Evolutionary conservation across 2,329 filamentous ascomycete genomes (phyloP), one percentile per base, ranked within the genome.

Genomic region (Pseudophaeomoniella oleicola): DNA sequence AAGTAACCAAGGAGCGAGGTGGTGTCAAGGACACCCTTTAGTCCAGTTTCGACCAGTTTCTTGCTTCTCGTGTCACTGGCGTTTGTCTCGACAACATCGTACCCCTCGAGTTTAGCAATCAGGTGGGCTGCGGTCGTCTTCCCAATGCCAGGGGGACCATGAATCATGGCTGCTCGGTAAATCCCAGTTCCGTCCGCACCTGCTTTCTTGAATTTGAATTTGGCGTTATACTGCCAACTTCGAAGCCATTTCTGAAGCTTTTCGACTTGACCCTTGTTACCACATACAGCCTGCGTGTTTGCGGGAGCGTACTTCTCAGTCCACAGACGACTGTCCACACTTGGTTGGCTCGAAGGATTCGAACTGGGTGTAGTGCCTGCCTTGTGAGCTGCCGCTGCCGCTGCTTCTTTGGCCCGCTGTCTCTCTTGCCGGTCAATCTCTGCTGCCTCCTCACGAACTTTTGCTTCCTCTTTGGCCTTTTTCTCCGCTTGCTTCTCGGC

Each of bases 71-170:
- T 81, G 54, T 98, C 90, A 58, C 87, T 96, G 22, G 90, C 90
- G 53, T 98, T 98, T 51, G 78, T 90, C 63, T 98, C 90, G 10
- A 98, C 67, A 31, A 94, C 72, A 56, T 98, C 90, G 52, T 85
- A 96, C 2, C 88, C 87, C 53, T 93, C 87, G 14, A 96, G 63
- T 51, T 86, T 92, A 1, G 90, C 88, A 12, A 93, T 84, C 18
- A 98, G 67, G 63, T 98, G 90, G 16, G 90, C 90, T 35, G 92
- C 85, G 19, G 90, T 98, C 2, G 90, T 98, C 62, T 98, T 98
- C 47, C 90, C 90, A 46, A 98, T 94, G 13, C 90, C 90, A 18
- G 90, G 90, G 12, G 90, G 88, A 0, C 90, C 90, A 46, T 92
- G 87, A 37, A 98, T 79, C 54, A 96, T 93, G 45, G 96, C 78